phyloP scores from a whole-genome alignment of 768 basidiomycete species.

The Gautieria morchelliformis region DNA sequence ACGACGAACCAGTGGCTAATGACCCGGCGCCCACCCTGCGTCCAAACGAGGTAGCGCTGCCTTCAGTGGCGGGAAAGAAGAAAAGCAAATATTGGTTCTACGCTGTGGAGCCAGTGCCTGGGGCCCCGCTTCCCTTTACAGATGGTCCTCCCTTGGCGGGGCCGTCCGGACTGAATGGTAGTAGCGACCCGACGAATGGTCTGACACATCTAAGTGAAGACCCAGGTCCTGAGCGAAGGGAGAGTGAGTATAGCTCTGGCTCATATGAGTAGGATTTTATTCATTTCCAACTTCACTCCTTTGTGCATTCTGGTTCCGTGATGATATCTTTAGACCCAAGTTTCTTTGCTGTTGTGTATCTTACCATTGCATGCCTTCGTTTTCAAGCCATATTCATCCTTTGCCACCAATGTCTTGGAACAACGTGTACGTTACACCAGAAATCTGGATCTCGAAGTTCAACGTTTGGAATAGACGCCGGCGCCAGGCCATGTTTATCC shows the following conservation, averaged over 20 bases:
- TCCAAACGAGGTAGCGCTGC: constrained; percentile 64
- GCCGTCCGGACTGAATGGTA: constrained; percentile 13
- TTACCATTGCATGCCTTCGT: neutral
- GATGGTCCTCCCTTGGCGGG: constrained; percentile 10
- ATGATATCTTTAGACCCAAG: neutral
- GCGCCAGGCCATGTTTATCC: neutral
- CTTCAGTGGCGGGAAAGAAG: constrained; percentile 71
- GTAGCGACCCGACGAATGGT: constrained; percentile 2
- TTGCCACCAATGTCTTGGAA: neutral
- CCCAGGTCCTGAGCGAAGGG: neutral
- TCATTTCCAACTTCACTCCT: neutral
- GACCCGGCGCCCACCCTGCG: constrained; percentile 52
- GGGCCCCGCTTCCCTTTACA: constrained; percentile 17
- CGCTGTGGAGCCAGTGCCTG: constrained; percentile 63
- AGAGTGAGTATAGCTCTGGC: neutral
- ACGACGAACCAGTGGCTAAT: constrained; percentile 22
- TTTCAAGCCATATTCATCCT: neutral
- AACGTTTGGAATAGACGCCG: neutral
- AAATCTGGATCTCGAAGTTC: neutral
- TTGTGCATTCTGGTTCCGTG: neutral
- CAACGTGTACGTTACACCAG: neutral
- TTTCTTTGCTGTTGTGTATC: neutral
- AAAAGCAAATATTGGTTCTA: constrained; percentile 86
- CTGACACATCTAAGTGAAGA: neutral
- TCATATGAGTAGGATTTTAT: neutral